These are phyloP conservation scores for Zymoseptoria tritici DNA, from an alignment of 2,329 filamentous ascomycete species.

Conservation along the genomic window DNA sequence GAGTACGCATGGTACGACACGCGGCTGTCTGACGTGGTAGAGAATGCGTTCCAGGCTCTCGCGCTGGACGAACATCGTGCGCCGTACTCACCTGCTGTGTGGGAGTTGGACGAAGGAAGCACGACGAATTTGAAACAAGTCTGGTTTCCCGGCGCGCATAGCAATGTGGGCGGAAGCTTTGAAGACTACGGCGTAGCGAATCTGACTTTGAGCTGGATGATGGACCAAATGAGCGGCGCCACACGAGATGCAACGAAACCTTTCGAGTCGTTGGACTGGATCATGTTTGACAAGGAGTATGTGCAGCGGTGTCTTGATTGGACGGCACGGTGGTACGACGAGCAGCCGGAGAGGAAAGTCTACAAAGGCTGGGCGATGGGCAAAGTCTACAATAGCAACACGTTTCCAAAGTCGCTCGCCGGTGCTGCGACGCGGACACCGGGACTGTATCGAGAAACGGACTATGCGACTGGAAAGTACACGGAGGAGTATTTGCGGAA, in stretches of 20 bases:
- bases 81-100: slow-evolving; percentile 47
- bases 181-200: slow-evolving; percentile 27
- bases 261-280: slow-evolving; percentile 27
- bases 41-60: slow-evolving; percentile 50
- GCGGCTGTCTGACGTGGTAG: slow-evolving; percentile 31
- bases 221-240: slow-evolving; percentile 32
- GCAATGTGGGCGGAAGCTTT: slow-evolving; percentile 45
- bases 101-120: slow-evolving; percentile 29
- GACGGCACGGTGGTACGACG: slow-evolving; percentile 18
- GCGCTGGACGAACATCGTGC: slow-evolving; percentile 47
- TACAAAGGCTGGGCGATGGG: slow-evolving; percentile 28
- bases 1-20: slow-evolving; percentile 32
- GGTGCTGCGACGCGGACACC: slow-evolving; percentile 24
- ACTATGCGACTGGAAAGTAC: slow-evolving; percentile 22
- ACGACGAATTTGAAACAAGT: slow-evolving; percentile 41
- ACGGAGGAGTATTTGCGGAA: slow-evolving; percentile 20
- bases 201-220: slow-evolving; percentile 36
- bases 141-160: slow-evolving; percentile 50
- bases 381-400: slow-evolving; percentile 29
- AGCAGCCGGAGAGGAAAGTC: slow-evolving; percentile 8
- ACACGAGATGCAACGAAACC: slow-evolving; percentile 16
- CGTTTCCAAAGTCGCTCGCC: slow-evolving; percentile 27
- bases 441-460: slow-evolving; percentile 25
- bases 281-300: slow-evolving; percentile 30
- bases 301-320: slow-evolving; percentile 24